Evolutionary conservation across 78 protist species (phyloP), one percentile per base, ranked within the genome.

Genomic region (Polysphondylium violaceum): DNA sequence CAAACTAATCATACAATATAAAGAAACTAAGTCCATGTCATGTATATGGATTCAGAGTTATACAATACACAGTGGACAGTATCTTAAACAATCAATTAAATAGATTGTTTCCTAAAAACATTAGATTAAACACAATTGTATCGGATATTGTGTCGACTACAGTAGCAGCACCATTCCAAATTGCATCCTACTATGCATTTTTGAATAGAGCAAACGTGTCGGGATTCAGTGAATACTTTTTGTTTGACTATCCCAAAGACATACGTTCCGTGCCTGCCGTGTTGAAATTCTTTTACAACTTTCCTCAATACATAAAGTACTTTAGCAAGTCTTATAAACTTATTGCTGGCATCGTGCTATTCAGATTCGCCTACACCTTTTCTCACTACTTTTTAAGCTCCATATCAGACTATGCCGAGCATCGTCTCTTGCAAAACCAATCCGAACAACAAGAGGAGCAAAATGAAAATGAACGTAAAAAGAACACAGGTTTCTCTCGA

Each of bases 121-220:
- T 56, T 8, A 17, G 11, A 17, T 56, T 19, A 4, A 17, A 19
- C 61, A 5, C 1, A 4, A 60, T 21, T 53, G 7, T 51, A n/a
- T 0, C 67, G 25, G 76, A 71, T 2, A 0, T n/a, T n/a, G 11
- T 47, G 16, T 58, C 88, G 14, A 44, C 76, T n/a, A 16, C 53
- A 1, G 2, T 79, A 2, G 61, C 88, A 51, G 53, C 88, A 44
- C 88, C 88, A 65, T 67, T 79, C 14, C 76, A 79, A 41, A 16
- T 79, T 35, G 16, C 16, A 9, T 63, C 76, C 2, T 65, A 53
- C 36, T 2, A 2, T 6, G 47, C 65, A 5, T 74, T 74, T 41
- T 41, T 6, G 14, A 31, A 74, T 1, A n/a, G 40, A 21, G 17
- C 5, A 2, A 16, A 11, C 3, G 3, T 9, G 14, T 2, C 21